A percentile compares a stretch with the other conserved stretches of the same genome.
phyloP scores from a whole-genome alignment of 2,329 filamentous ascomycete species.

The Fusarium sp. region DNA sequence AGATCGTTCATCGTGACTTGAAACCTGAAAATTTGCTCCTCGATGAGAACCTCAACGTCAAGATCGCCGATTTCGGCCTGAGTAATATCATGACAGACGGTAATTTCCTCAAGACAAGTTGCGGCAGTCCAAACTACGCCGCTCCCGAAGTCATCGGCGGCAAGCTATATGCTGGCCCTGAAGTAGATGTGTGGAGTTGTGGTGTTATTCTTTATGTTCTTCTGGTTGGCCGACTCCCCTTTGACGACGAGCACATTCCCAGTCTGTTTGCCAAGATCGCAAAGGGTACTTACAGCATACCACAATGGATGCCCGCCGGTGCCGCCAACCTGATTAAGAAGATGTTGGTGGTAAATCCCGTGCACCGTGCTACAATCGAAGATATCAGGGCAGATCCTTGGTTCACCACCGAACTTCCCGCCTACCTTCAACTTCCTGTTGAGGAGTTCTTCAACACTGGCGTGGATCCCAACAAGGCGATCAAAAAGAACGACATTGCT shows the following conservation, averaged over 20 bases:
- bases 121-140: constrained; percentile 97
- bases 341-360: constrained; percentile 95
- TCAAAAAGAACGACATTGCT: constrained; percentile 84
- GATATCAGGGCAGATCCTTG: constrained; percentile 94
- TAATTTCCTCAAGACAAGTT: constrained; percentile 98
- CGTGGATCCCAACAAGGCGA: constrained; percentile 92
- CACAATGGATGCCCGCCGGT: constrained; percentile 88
- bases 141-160: constrained; percentile 98
- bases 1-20: constrained; percentile 97
- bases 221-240: constrained; percentile 85
- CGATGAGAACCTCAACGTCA: constrained; percentile 96
- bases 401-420: constrained; percentile 88
- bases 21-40: constrained; percentile 97
- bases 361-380: constrained; percentile 92
- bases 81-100: constrained; percentile 99
- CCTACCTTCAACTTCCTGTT: constrained; percentile 86
- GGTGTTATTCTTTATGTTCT: constrained; percentile 91
- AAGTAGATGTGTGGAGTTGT: constrained; percentile 98
- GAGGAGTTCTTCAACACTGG: constrained; percentile 95
- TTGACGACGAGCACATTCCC: constrained; percentile 98
- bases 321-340: constrained; percentile 86
- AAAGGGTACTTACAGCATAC: constrained; percentile 91
- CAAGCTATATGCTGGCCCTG: constrained; percentile 95
- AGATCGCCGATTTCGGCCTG: constrained; percentile 98
- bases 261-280: constrained; percentile 98